Base-by-base conservation (phyloP, 1,284 basidiomycete species). In the Cryptococcus sp. region DNA sequence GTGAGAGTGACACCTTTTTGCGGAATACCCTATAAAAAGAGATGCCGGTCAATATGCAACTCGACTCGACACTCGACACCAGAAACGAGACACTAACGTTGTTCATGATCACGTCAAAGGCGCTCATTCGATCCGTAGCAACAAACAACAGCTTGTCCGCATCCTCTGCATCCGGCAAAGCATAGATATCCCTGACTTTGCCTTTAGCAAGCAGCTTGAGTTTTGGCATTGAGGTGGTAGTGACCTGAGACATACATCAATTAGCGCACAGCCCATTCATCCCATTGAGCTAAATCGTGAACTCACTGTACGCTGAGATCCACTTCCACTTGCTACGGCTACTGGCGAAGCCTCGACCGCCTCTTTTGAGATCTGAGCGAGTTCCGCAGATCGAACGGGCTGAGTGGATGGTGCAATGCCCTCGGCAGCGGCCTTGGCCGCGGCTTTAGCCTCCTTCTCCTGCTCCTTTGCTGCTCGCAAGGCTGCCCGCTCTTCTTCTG, bases 71-170 rank as follows among this genome's bases (percentile, higher is more conserved):
- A 20, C 11, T 29, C 15, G n/a, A 6, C 8, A 19, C 55, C 43
- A 38, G 10, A 3, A 0, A 16, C 44, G 25, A 6, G 25, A 48
- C 16, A 82, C 88, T 72, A 71, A 95, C 93, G 77, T 93, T 92
- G 75, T 87, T 86, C 70, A 97, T 84, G 73, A 96, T 88, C 62
- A 98, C 89, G 82, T 99, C 95, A 80, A 93, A 99, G 0, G 95
- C 94, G 20, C 91, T 95, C 74, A 98, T 96, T 61, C 96, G 84
- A 80, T 99, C 96, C 16, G 91, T 90, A 6, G 95, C 93, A 54
- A 99, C 89, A 77, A 99, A 98, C 56, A 99, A 84, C 26, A 97
- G 83, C 65, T 78, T 79, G 63, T 86, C 83, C 38, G 68, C 66
- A 55, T 79, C 76, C 57, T 88, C 65, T 79, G 62, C 83, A 79